These are phyloP conservation scores for Peltaster fructicola DNA, from an alignment of 2,329 filamentous ascomycete species.

Conservation along the genomic window DNA sequence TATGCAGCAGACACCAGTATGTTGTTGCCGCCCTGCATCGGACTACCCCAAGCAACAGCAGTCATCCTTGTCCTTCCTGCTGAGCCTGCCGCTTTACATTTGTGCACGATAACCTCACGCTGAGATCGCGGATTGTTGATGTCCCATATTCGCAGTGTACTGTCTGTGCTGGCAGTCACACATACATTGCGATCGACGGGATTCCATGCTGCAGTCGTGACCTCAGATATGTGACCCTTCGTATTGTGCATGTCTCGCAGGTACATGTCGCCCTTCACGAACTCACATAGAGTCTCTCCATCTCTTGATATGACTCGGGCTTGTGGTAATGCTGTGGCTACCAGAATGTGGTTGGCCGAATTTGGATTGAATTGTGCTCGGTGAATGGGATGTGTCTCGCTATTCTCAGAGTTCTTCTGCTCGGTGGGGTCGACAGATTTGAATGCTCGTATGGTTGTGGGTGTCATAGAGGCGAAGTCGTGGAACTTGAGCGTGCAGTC, in stretches of 20 bases:
- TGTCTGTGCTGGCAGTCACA: constrained; percentile 84
- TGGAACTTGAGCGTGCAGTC: constrained; percentile 87
- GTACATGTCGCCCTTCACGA: constrained; percentile 97
- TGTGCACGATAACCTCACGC: constrained; percentile 89
- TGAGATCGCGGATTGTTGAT: constrained; percentile 79
- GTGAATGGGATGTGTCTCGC: constrained; percentile 78
- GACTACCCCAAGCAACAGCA: constrained; percentile 68
- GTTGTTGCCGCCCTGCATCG: constrained; percentile 58
- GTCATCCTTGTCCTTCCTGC: constrained; percentile 91
- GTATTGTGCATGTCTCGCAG: constrained; percentile 93
- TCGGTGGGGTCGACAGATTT: constrained; percentile 76
- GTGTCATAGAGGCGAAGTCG: constrained; percentile 90
- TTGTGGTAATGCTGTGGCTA: constrained; percentile 75
- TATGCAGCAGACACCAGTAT: constrained; percentile 67
- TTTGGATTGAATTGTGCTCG: constrained; percentile 73
- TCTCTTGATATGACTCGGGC: constrained; percentile 80
- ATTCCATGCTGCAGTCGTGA: constrained; percentile 81
- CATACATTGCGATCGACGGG: constrained; percentile 70
- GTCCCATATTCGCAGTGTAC: constrained; percentile 92
- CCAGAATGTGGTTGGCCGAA: constrained; percentile 64
- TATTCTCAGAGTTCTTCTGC: constrained; percentile 50
- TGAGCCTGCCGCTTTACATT: constrained; percentile 72
- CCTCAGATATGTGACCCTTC: constrained; percentile 86
- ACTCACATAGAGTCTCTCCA: constrained; percentile 70
- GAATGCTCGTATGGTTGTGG: constrained; percentile 85